Base-by-base conservation (phyloP, 148 eudicot genomes). In the Vaccinium vitisidaea region DNA sequence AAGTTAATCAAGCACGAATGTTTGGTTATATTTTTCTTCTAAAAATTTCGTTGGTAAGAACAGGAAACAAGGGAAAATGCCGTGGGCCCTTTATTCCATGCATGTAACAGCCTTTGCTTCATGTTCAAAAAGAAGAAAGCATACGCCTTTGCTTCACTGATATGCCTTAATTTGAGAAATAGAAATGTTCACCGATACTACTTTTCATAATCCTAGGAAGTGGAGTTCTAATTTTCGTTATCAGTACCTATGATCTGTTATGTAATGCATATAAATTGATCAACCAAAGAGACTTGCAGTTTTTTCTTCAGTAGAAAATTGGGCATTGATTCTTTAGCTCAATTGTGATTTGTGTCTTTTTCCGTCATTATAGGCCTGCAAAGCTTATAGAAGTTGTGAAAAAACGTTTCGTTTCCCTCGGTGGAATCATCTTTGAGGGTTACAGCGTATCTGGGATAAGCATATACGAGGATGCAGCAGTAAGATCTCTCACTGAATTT, bases 351-450 rank as follows among this genome's bases (percentile, higher is more conserved):
- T 80, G 77, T 73, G 27, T 30, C 32, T 74, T 39, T 79, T n/a
- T 84, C 70, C 71, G 55, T 74, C 48, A 48, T 85, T 88, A 81
- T 86, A 97, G 99, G 90, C 99, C 99, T 80, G 92, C 59, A 39
- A 94, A 93, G 88, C 92, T 97, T 81, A 87, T 97, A 32, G 98
- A 97, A 82, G 88, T 89, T 39, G 86, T 94, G 95, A 95, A 88
- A 89, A 86, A 88, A 21, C 97, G 93, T 79, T 97, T 95, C 76
- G 84, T 18, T 80, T 92, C 93, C 82, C 90, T 92, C 71, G 98
- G 96, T 84, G 99, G 99, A 80, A 88, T 89, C 84, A 93, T 91
- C 86, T 90, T 93, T 59, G 99, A 97, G 90, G 95, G 95, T 86
- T 87, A 83, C 81, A 90, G 94, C 88, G 96, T 97, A 58, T 92